phyloP scores from a whole-genome alignment of 1,139 yeast genomes.

The Debaryomyces robertsiae region DNA sequence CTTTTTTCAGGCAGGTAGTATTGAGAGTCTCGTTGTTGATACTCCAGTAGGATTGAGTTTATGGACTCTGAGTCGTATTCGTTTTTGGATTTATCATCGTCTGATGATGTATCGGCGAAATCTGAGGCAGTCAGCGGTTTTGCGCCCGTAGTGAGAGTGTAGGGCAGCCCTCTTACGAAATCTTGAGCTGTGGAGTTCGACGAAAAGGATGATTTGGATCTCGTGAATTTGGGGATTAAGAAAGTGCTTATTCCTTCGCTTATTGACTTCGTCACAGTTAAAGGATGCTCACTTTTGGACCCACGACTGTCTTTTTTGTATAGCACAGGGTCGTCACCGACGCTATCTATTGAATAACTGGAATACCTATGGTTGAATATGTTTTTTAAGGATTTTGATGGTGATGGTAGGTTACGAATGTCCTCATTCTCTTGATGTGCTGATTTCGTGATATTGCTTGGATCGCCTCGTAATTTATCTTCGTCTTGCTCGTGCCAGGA shows the following conservation, averaged over 20 bases:
- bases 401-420: constrained; percentile 14
- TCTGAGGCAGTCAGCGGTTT: constrained; percentile 34
- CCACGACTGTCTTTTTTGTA: neutral
- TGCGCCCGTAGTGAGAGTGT: neutral
- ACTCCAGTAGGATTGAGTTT: constrained; percentile 36
- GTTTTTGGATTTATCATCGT: constrained; percentile 19
- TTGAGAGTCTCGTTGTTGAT: constrained; percentile 12
- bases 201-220: constrained; percentile 25
- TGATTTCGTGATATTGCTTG: neutral
- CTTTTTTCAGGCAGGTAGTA: neutral
- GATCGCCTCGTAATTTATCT: neutral
- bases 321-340: constrained; percentile 7
- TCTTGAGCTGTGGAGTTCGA: constrained; percentile 6
- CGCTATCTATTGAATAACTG: constrained; percentile 24
- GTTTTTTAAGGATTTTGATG: constrained; percentile 23
- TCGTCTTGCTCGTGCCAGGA: neutral
- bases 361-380: constrained; percentile 23
- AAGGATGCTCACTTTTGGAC: constrained; percentile 12
- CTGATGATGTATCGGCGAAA: constrained; percentile 46
- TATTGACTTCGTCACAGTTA: constrained; percentile 12
- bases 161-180: neutral
- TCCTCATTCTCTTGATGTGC: neutral
- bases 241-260: constrained; percentile 13
- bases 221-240: constrained; percentile 26
- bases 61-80: constrained; percentile 33